Base-by-base conservation (phyloP, 805 yeast genomes). In the Tetrapisispora nanseiensis region DNA sequence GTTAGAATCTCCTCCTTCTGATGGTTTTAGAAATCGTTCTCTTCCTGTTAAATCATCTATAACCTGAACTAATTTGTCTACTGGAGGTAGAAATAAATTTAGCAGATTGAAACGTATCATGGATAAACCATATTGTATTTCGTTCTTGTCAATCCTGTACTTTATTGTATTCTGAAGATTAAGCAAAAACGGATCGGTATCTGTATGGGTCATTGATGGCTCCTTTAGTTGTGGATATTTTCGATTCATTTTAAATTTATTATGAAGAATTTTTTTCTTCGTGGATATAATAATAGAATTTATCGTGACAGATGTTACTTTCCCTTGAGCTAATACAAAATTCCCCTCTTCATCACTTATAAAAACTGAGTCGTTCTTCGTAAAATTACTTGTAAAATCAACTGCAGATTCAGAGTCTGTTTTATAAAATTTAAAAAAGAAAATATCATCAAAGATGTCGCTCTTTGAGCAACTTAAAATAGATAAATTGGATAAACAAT, bases 261-360 rank as follows among this genome's bases (percentile, higher is more conserved):
- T 56, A 43, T 65, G 62, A 8, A 69, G 62, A 39, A 86, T 65
- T 51, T 76, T 67, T 49, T 85, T 70, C 42, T 70, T 67, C 1
- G 82, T 73, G 0, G 74, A 61, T 2, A 87, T 59, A 1, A 66
- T 63, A 2, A 86, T 56, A 7, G 58, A 50, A 7, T 66, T 65
- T 0, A 67, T 61, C 6, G 70, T 63, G 0, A 82, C 62, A 3
- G 56, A 50, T 6, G 65, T 61, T 4, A 87, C 69, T 34, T 57
- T 61, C 0, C 95, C 96, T 39, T 69, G 69, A 1, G 86, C 77
- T 20, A 89, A 53, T 0, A 85, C 82, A 58, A 80, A 80, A 56
- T 82, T 86, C 1, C 95, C 95, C 0, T 58, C 46, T 51, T 85
- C 94, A 57, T 84, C 95, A 54, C 95, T 86, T 1, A 87, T 65